Conservation (phyloP, 805 yeast species). For the Ogataea zsoltii region DNA sequence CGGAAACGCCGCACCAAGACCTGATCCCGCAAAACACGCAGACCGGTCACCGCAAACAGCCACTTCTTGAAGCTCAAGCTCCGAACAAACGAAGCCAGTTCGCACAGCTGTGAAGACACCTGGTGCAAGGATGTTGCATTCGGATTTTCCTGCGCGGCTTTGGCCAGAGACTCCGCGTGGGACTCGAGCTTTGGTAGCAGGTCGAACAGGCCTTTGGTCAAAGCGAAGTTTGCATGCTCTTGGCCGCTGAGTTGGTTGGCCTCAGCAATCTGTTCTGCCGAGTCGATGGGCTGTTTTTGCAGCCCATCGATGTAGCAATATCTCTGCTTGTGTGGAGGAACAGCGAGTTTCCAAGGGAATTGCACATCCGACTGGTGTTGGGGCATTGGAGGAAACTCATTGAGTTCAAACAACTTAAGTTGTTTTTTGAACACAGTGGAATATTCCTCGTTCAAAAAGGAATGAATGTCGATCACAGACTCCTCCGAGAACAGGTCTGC, state of each 20-base stretch:
- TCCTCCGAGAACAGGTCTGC: slow-evolving; percentile 59
- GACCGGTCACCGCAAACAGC: slow-evolving; percentile 60
- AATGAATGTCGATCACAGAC: slow-evolving; percentile 66
- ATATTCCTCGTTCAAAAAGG: slow-evolving; percentile 59
- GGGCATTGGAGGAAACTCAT: slow-evolving; percentile 56
- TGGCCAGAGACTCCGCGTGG: neutral
- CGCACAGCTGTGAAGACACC: slow-evolving; percentile 43
- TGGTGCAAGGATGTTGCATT: slow-evolving; percentile 16
- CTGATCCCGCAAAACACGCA: slow-evolving; percentile 64
- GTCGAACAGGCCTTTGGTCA: slow-evolving; percentile 16
- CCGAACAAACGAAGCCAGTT: slow-evolving; percentile 58
- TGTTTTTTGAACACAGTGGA: slow-evolving; percentile 46
- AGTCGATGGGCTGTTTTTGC: slow-evolving; percentile 34
- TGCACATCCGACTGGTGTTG: slow-evolving; percentile 50
- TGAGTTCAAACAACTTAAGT: slow-evolving; percentile 61
- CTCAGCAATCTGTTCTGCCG: slow-evolving; percentile 35
- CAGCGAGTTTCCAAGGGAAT: slow-evolving; percentile 85
- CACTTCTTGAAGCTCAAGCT: slow-evolving; percentile 69
- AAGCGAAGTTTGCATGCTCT: slow-evolving; percentile 57
- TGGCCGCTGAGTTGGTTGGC: slow-evolving; percentile 37
- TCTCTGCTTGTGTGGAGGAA: slow-evolving; percentile 93
- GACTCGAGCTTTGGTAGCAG: slow-evolving; percentile 4
- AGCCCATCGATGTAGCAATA: slow-evolving; percentile 79
- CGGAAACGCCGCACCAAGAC: slow-evolving; percentile 81
- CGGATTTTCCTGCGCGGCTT: slow-evolving; percentile 16